These are phyloP conservation scores for Pseudogymnoascus sp. DNA, from an alignment of 2,329 filamentous ascomycete genomes.

Conservation along the genomic window DNA sequence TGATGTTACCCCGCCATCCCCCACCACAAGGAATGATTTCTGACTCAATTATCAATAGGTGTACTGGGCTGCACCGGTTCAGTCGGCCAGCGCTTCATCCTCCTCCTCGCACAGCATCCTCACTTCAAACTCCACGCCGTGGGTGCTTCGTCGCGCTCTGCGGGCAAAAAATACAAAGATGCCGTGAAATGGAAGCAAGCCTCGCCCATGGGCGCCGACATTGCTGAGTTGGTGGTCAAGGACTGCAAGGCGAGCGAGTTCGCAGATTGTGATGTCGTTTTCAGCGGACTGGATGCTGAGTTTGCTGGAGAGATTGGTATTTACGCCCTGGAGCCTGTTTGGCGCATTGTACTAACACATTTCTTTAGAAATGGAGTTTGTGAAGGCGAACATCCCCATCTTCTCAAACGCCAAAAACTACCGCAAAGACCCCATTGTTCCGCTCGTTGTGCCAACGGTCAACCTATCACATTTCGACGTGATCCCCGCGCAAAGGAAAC, in stretches of 20 bases:
- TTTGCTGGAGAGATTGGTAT: slow-evolving; percentile 85
- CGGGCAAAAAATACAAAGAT: slow-evolving; percentile 90
- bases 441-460: slow-evolving; percentile 89
- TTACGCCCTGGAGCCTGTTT: background rate
- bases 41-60: slow-evolving; percentile 34
- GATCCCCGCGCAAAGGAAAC: slow-evolving; percentile 77
- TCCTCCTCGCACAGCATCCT: slow-evolving; percentile 81
- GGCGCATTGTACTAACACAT: slow-evolving; percentile 13
- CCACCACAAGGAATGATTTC: background rate
- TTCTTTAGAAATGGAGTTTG: slow-evolving; percentile 72
- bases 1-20: slow-evolving; percentile 7
- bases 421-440: slow-evolving; percentile 80
- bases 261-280: slow-evolving; percentile 83
- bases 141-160: slow-evolving; percentile 80
- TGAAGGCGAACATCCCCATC: slow-evolving; percentile 78
- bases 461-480: slow-evolving; percentile 82
- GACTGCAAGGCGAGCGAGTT: slow-evolving; percentile 80
- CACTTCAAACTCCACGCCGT: slow-evolving; percentile 80
- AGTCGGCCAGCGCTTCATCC: slow-evolving; percentile 91
- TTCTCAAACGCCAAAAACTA: slow-evolving; percentile 99
- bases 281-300: slow-evolving; percentile 86
- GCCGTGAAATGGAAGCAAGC: slow-evolving; percentile 94
- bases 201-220: slow-evolving; percentile 64
- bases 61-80: slow-evolving; percentile 90
- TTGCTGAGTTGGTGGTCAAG: slow-evolving; percentile 76